A percentile compares a stretch with the other conserved stretches of the same genome.
Conservation (phyloP, 2,329 filamentous ascomycete genomes). For the Alternaria sp. region DNA sequence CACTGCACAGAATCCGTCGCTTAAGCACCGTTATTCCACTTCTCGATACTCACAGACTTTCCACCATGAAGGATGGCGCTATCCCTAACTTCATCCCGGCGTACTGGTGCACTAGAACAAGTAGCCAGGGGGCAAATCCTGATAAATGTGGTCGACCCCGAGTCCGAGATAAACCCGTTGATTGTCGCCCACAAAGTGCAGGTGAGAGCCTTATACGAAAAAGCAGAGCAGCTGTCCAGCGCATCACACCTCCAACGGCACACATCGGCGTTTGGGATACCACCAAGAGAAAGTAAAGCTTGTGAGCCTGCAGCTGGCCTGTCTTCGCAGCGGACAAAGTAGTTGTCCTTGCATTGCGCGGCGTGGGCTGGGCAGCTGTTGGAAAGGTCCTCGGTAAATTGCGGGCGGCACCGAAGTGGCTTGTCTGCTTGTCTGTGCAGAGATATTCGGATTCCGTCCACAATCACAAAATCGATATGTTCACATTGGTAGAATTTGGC, state of each 20-base stretch:
- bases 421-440: no score
- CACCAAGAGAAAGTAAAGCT: not conserved
- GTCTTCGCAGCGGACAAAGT: slow-evolving; percentile 3
- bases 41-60: not conserved
- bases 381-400: not conserved
- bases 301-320: not conserved
- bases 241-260: not conserved
- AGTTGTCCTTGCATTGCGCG: slow-evolving; percentile 7
- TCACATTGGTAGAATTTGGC: no score
- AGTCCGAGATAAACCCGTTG: not conserved
- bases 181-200: not conserved
- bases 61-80: not conserved
- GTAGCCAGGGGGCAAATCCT: not conserved
- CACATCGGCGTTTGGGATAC: not conserved
- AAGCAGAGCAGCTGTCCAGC: not conserved
- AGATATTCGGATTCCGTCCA: no score
- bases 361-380: slow-evolving; percentile 1
- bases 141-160: not conserved
- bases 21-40: not conserved
- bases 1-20: no score
- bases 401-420: no score
- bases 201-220: not conserved
- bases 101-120: not conserved
- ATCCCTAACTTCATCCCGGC: not conserved
- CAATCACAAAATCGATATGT: no score